A percentile compares a stretch with the other conserved stretches of the same genome.
phyloP scores from a whole-genome alignment of 495 filamentous ascomycete species.

The Penicillium subrubescens region DNA sequence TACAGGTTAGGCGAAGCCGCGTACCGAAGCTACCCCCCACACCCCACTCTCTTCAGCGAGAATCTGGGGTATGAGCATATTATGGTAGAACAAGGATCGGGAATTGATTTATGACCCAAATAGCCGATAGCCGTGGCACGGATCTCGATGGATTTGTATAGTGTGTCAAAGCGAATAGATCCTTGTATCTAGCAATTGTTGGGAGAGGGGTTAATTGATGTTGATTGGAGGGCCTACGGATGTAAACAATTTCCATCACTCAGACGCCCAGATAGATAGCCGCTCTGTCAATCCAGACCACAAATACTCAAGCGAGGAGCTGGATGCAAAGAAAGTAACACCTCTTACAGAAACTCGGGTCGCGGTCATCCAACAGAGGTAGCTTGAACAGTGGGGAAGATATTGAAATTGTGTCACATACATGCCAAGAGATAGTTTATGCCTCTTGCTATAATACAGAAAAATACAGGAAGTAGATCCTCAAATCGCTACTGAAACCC shows the following conservation, averaged over 20 bases:
- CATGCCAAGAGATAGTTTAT: slow-evolving; percentile 20
- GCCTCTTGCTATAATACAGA: slow-evolving; percentile 45
- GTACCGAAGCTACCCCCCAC: background rate
- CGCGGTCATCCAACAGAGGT: background rate
- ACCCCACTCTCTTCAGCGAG: background rate
- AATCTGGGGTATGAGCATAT: background rate
- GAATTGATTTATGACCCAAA: background rate
- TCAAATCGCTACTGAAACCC: slow-evolving; percentile 39
- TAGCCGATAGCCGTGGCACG: background rate
- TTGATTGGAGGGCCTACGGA: background rate
- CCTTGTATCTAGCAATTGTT: background rate
- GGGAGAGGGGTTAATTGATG: background rate
- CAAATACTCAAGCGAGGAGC: background rate
- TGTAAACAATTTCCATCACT: background rate
- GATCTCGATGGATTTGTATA: background rate
- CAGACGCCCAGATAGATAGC: background rate
- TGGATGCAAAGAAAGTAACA: background rate
- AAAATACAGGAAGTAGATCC: slow-evolving; percentile 30
- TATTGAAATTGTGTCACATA: slow-evolving; percentile 10
- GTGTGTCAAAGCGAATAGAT: background rate
- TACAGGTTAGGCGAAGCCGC: background rate
- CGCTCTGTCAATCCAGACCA: background rate
- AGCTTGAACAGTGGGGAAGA: background rate
- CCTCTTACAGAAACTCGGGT: background rate
- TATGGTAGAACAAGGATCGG: background rate